Evolutionary conservation across 805 yeast species (phyloP).

Genomic region (Candida nonsorbophila): DNA sequence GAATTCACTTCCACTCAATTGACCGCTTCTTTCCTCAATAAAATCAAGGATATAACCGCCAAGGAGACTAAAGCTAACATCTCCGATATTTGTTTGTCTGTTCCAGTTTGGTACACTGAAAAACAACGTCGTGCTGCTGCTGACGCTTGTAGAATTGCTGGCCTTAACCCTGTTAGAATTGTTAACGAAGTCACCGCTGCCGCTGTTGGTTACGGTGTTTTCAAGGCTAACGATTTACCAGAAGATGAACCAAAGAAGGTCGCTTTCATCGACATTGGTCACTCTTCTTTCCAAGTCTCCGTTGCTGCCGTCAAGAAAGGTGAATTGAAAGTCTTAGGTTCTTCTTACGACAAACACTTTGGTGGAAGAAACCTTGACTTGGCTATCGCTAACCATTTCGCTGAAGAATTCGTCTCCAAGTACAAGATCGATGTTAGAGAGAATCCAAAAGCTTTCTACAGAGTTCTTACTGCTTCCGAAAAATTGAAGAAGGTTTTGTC

Average conservation of each 20-base stretch:
- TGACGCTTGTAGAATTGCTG: slow-evolving; percentile 94
- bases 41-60: slow-evolving; percentile 73
- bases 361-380: slow-evolving; percentile 97
- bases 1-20: slow-evolving; percentile 86
- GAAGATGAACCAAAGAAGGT: slow-evolving; percentile 88
- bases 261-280: slow-evolving; percentile 95
- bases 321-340: slow-evolving; percentile 87
- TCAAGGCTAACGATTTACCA: slow-evolving; percentile 88
- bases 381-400: slow-evolving; percentile 92
- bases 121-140: slow-evolving; percentile 93
- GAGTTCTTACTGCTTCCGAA: slow-evolving; percentile 90
- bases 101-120: slow-evolving; percentile 97
- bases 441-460: slow-evolving; percentile 92
- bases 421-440: slow-evolving; percentile 88
- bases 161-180: slow-evolving; percentile 95
- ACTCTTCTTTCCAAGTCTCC: slow-evolving; percentile 88
- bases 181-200: slow-evolving; percentile 98
- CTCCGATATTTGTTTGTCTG: slow-evolving; percentile 87
- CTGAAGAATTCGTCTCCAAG: slow-evolving; percentile 84
- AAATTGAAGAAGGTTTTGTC: slow-evolving; percentile 92
- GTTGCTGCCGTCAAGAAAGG: slow-evolving; percentile 92
- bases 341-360: slow-evolving; percentile 91
- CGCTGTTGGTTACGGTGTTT: slow-evolving; percentile 98
- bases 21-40: slow-evolving; percentile 91
- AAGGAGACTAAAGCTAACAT: slow-evolving; percentile 80